A percentile compares a stretch with the other conserved stretches of the same genome.
Evolutionary conservation across 164 flowering plant genomes (phyloP).

Genomic region (Chimonanthus praecox): DNA sequence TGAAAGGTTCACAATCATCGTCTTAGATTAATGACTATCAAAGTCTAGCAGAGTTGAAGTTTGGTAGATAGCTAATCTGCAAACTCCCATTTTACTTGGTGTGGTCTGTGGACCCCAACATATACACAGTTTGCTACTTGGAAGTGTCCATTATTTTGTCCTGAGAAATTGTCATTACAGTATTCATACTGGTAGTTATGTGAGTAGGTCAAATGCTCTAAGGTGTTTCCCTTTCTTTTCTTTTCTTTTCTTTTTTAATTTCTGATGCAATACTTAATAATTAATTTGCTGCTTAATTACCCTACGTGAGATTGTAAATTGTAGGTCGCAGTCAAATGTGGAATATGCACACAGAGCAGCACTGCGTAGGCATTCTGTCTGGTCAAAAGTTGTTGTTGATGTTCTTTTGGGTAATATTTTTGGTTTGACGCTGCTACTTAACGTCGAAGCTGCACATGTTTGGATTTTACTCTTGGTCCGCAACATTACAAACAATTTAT

Average conservation of each 20-base stretch:
- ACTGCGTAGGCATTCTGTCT: slow-evolving; percentile 60
- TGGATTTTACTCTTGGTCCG: slow-evolving; percentile 41
- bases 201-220: not conserved
- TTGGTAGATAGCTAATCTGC: too few relatives aligned
- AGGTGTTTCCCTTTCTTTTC: not conserved
- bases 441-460: slow-evolving; percentile 34
- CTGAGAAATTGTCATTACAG: too few relatives aligned
- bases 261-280: not conserved
- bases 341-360: slow-evolving; percentile 78
- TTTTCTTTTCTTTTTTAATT: not conserved
- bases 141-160: too few relatives aligned
- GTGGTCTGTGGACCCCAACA: too few relatives aligned
- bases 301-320: not conserved
- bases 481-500: slow-evolving; percentile 52
- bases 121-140: too few relatives aligned
- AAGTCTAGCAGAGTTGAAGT: too few relatives aligned
- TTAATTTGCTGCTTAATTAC: not conserved
- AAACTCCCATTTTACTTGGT: too few relatives aligned
- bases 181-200: too few relatives aligned
- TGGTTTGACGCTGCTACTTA: slow-evolving; percentile 46
- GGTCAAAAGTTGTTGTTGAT: slow-evolving; percentile 73
- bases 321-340: slow-evolving; percentile 66
- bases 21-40: too few relatives aligned
- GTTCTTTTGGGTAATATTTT: slow-evolving; percentile 61
- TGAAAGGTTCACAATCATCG: too few relatives aligned